Conservation (phyloP, 2,329 filamentous ascomycete species). For the Fusarium equiseti region DNA sequence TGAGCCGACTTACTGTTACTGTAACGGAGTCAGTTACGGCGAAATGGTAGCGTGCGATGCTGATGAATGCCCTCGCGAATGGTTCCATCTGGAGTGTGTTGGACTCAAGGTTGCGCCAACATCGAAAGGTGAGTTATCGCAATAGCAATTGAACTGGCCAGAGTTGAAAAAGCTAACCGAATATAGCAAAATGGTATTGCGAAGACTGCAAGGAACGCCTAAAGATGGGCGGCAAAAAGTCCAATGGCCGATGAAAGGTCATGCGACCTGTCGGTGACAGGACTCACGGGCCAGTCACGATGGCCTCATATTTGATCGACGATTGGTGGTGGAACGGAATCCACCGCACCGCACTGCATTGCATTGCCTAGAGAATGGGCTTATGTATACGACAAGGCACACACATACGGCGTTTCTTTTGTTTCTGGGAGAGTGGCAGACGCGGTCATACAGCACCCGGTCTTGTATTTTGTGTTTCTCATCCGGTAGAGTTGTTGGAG, state of each 20-base stretch:
- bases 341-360: slow-evolving; percentile 19
- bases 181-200: slow-evolving; percentile 82
- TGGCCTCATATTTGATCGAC: slow-evolving; percentile 25
- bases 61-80: slow-evolving; percentile 78
- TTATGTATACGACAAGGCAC: slow-evolving; percentile 40
- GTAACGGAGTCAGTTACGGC: slow-evolving; percentile 82
- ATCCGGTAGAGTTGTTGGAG: slow-evolving; percentile 1
- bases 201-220: slow-evolving; percentile 80
- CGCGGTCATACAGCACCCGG: slow-evolving; percentile 30
- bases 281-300: slow-evolving; percentile 33
- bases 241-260: slow-evolving; percentile 58
- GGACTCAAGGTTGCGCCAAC: slow-evolving; percentile 83
- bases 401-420: slow-evolving; percentile 42
- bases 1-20: slow-evolving; percentile 83
- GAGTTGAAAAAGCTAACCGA: slow-evolving; percentile 46
- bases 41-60: slow-evolving; percentile 88
- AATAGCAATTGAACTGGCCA: not conserved
- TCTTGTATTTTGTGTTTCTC: slow-evolving; percentile 22
- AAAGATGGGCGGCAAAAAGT: slow-evolving; percentile 66
- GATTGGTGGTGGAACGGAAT: slow-evolving; percentile 30
- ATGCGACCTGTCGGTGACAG: slow-evolving; percentile 9
- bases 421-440: slow-evolving; percentile 26
- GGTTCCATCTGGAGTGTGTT: slow-evolving; percentile 87
- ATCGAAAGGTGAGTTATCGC: slow-evolving; percentile 72
- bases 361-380: slow-evolving; percentile 26